Evolutionary conservation across 495 filamentous ascomycete species (phyloP), one percentile per base, ranked within the genome.

Genomic region (Lasiosphaeriaceae sp.): DNA sequence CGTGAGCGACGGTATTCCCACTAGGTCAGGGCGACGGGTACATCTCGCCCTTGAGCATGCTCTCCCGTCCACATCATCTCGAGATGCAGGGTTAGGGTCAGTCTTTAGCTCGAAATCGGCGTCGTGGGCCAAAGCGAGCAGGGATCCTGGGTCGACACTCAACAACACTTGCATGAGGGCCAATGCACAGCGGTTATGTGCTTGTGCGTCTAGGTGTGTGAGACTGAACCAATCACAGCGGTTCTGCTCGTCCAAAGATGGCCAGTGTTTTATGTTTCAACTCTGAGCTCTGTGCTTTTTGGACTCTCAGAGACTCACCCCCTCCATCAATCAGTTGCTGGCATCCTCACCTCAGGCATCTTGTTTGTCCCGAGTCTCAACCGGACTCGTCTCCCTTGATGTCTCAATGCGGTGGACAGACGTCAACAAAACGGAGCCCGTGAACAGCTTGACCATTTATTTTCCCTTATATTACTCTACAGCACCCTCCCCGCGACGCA

Each of bases 171-270:
- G 70, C 68, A 72, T 67, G 61, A 64, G 60, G 51, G 56, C 64
- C 54, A 68, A 71, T 72, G 70, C 70, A 72, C 62, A 66, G 70
- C 70, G 70, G 70, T 67, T 71, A 72, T 62, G 62, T 71, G 63
- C 69, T 70, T 70, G 62, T 69, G 66, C 70, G 59, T 69, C 65
- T 47, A 53, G 16, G 39, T 43, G 4, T 43, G 39, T 50, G 54
- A 57, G 34, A 44, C 34, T 22, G 26, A 23, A 37, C 70, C 70
- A 72, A 72, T 72, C 60, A 57, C 16, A 34, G 26, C 19, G 16
- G 11, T 8, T 29, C 29, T 43, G 39, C 14, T 16, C 5, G n/a
- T 7, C 26, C 26, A 31, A n/a, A 16, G 39, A 16, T 43, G 39
- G 39, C n/a, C 14, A 14, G 39, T 43, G 39, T 43, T 43, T 43